These are phyloP conservation scores for Apiospora arundinis DNA, from an alignment of 2,329 filamentous ascomycete genomes.

Conservation along the genomic window DNA sequence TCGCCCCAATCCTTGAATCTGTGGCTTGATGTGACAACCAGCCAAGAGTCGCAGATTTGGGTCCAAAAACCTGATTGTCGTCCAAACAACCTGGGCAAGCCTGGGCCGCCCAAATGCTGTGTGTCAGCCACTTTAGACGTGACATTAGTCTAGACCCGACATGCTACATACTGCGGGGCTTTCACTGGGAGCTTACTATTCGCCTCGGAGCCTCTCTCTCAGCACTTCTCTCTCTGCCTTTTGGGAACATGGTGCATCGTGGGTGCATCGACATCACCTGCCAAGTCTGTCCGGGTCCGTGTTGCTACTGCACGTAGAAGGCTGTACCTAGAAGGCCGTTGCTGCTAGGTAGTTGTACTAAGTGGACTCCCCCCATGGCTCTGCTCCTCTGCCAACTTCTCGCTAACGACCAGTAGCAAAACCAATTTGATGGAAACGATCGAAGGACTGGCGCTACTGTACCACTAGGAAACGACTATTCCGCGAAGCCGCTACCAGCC, in stretches of 20 bases:
- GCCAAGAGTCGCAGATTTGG: conserved; percentile 3
- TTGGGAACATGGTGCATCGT: neutral
- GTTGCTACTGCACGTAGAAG: no score
- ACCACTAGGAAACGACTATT: neutral
- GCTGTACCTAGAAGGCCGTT: no score
- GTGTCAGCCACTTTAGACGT: conserved; percentile 17
- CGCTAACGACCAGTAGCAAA: no score
- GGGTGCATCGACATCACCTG: neutral
- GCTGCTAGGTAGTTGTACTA: no score
- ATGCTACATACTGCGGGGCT: neutral
- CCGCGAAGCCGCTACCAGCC: neutral
- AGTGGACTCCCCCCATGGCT: no score
- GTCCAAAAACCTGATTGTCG: conserved; percentile 19
- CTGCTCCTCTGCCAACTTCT: no score
- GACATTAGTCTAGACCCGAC: conserved; percentile 5
- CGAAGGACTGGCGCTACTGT: neutral
- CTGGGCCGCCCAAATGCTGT: neutral
- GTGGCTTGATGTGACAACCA: conserved; percentile 17
- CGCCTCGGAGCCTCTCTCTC: neutral
- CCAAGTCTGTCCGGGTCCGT: neutral
- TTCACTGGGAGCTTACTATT: neutral
- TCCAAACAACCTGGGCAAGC: neutral
- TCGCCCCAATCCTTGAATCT: neutral
- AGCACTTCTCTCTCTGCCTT: neutral
- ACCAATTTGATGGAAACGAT: neutral